Base-by-base conservation (phyloP, 148 eudicot genomes). In the Salicornia ramosissima region DNA sequence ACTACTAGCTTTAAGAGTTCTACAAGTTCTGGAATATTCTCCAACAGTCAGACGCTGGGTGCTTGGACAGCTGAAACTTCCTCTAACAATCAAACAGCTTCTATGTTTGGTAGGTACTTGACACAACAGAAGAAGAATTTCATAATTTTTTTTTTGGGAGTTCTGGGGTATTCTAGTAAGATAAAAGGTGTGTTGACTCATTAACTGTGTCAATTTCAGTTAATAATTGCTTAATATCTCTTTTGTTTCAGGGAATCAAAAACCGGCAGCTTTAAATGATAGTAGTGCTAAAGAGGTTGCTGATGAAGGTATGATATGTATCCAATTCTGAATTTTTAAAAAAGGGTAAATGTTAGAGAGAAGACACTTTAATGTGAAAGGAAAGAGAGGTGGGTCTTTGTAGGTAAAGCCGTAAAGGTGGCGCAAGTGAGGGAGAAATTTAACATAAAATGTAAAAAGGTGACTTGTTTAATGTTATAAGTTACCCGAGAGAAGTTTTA, bases 271-370 rank as follows among this genome's bases (percentile, higher is more conserved):
- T 22, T 16, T 78, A 54, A 80, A 67, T 71, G 73, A 74, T 53
- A 78, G n/a, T 53, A 78, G n/a, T 55, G 75, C 85, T 67, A 79
- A 87, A 64, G 79, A 81, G 74, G 84, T 80, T 72, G 88, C 62
- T 31, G 87, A 86, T 74, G 90, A 82, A 57, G 96, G 98, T 92
- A 77, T 81, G 92, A 73, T 71, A 66, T 53, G 31, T 7, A 58
- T 73, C 51, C 2, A 34, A 12, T 68, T 55, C 52, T 52, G 21
- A n/a, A 4, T 34, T 19, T 9, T 46, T 43, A 21, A 19, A 28
- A 16, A 29, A 31, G 58, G 51, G 45, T 22, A 43, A n/a, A 11
- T 43, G 25, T 29, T 30, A 30, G 54, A n/a, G 47, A 3, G 11
- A 8, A 50, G 36, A 33, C 19, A 53, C 28, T 7, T 53, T 53